phyloP scores from a whole-genome alignment of 257 asterid species.

The Solanum medicagineum region DNA sequence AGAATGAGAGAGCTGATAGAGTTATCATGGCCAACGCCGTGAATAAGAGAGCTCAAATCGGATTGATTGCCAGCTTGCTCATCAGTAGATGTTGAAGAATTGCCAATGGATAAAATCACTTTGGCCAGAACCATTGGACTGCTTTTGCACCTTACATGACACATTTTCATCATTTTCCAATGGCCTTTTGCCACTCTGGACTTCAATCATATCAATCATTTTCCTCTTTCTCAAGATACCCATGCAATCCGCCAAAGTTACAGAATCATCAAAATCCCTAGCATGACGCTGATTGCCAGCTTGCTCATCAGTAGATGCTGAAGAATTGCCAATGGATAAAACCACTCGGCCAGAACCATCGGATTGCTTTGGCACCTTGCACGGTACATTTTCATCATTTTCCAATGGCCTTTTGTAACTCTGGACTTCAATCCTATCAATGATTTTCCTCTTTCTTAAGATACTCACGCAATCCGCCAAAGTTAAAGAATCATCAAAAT shows the following conservation, averaged over 20 bases:
- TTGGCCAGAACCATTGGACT: too few species aligned
- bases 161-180: conserved; percentile 23
- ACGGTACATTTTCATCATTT: conserved; percentile 13
- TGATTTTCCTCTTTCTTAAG: conserved; percentile 17
- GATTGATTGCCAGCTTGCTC: neutral
- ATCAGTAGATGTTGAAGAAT: neutral
- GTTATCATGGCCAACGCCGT: too few species aligned
- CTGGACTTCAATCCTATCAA: conserved; percentile 33
- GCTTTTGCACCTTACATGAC: too few species aligned
- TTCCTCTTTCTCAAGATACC: too few species aligned
- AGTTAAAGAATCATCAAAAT: conserved; percentile 13
- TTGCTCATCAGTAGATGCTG: neutral
- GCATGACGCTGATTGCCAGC: neutral
- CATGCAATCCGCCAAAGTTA: too few species aligned
- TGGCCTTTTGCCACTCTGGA: conserved; percentile 39
- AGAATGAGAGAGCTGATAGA: too few species aligned
- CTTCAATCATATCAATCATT: neutral
- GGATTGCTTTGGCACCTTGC: conserved; percentile 37
- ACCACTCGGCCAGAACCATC: neutral
- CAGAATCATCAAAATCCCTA: neutral
- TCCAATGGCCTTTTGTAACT: conserved; percentile 47
- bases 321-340: conserved; percentile 19
- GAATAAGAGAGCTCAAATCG: too few species aligned
- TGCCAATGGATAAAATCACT: too few species aligned
- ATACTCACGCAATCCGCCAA: conserved; percentile 49